A percentile compares a stretch with the other conserved stretches of the same genome.
These are phyloP conservation scores for Ceratocystis cacaofunesta DNA, from an alignment of 2,329 filamentous ascomycete genomes.

Conservation along the genomic window DNA sequence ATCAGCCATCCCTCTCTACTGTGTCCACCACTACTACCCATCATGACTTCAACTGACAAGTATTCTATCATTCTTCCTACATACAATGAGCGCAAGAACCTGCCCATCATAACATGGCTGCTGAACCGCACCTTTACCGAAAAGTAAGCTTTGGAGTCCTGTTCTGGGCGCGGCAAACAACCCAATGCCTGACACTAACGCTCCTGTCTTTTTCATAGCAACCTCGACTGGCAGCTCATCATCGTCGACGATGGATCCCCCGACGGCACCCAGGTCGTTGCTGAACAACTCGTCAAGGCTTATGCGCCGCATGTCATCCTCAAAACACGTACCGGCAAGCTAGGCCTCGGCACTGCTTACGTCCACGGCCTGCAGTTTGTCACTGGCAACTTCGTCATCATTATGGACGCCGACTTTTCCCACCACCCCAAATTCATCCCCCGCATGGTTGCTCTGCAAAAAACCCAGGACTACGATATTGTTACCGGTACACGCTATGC, in stretches of 20 bases:
- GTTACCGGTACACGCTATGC: slow-evolving; percentile 94
- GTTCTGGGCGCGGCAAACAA: neutral
- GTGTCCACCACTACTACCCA: neutral
- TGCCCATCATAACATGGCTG: slow-evolving; percentile 90
- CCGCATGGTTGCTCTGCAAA: slow-evolving; percentile 75
- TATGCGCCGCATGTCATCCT: slow-evolving; percentile 71
- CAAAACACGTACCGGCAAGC: slow-evolving; percentile 81
- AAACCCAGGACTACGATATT: slow-evolving; percentile 71
- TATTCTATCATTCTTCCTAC: slow-evolving; percentile 97
- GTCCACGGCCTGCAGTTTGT: slow-evolving; percentile 84
- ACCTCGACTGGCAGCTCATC: slow-evolving; percentile 92
- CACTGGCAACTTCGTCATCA: slow-evolving; percentile 90
- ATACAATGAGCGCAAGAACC: slow-evolving; percentile 95
- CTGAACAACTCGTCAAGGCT: slow-evolving; percentile 74
- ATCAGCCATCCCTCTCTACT: neutral
- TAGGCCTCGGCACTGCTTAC: slow-evolving; percentile 92
- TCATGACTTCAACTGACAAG: slow-evolving; percentile 50
- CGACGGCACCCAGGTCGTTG: slow-evolving; percentile 84
- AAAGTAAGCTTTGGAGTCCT: slow-evolving; percentile 41
- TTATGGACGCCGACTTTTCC: slow-evolving; percentile 99
- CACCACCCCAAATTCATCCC: slow-evolving; percentile 99
- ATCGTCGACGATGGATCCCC: slow-evolving; percentile 97
- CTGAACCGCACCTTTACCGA: slow-evolving; percentile 84
- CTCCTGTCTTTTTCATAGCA: slow-evolving; percentile 34
- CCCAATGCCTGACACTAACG: neutral